Percentiles rank a stretch among this genome's conserved stretches.
These are phyloP conservation scores for Pestalotiopsis fici DNA, from an alignment of 2,329 filamentous ascomycete species.

Conservation along the genomic window DNA sequence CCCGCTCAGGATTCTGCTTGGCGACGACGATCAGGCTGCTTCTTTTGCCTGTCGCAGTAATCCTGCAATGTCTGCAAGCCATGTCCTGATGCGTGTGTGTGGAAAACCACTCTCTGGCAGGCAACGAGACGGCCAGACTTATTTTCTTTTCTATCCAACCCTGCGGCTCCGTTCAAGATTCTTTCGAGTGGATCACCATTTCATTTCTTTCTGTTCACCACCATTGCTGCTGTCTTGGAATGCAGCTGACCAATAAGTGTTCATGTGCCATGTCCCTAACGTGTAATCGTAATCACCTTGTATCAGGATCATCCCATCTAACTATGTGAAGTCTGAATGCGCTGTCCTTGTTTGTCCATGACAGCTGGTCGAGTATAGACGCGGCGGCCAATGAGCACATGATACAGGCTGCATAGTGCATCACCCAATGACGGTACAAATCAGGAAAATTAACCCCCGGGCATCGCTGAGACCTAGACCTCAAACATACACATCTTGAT, in stretches of 20 bases:
- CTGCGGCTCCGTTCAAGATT: neutral
- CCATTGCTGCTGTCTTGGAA: neutral
- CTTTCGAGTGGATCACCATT: neutral
- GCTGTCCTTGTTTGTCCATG: neutral
- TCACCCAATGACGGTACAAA: neutral
- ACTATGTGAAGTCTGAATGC: neutral
- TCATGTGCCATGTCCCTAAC: neutral
- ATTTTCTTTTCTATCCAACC: neutral
- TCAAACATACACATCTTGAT: neutral
- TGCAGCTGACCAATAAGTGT: neutral
- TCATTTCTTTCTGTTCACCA: neutral
- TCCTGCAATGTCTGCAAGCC: neutral
- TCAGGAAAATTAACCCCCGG: neutral
- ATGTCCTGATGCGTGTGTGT: neutral
- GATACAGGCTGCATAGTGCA: neutral
- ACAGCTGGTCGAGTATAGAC: neutral
- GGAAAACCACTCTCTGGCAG: neutral
- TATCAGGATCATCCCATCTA: neutral
- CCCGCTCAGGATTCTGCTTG: neutral
- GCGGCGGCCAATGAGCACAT: constrained; percentile 1
- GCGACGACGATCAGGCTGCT: constrained; percentile 2
- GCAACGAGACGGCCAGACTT: neutral
- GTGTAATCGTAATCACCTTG: neutral
- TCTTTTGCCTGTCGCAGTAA: neutral
- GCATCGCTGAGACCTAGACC: neutral